A percentile compares a stretch with the other conserved stretches of the same genome.
Conservation (phyloP, 177 flowering plant genomes). For the Vitis hybrid region DNA sequence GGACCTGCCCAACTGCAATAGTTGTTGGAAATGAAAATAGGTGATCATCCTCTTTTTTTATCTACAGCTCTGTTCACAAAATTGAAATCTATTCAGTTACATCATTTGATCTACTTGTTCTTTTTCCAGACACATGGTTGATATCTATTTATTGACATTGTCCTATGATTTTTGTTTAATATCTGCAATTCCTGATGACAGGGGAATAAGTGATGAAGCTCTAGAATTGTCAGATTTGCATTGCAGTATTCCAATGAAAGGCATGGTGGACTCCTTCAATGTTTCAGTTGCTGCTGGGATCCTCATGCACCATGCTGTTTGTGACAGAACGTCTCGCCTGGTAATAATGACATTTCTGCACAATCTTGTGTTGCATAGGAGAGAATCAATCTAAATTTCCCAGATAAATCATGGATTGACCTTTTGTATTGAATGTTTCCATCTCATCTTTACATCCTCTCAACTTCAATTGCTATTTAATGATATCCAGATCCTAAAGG, state of each 20-base stretch:
- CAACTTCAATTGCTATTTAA: too few species aligned
- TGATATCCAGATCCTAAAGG: too few species aligned
- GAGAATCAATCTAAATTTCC: not conserved
- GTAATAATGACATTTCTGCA: constrained; percentile 43
- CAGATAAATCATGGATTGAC: not conserved
- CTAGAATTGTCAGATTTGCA: constrained; percentile 72
- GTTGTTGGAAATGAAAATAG: constrained; percentile 92
- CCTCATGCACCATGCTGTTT: constrained; percentile 91
- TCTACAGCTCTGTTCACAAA: not conserved
- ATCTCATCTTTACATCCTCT: not conserved
- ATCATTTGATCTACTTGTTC: not conserved
- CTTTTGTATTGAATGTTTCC: not conserved
- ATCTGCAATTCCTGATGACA: constrained; percentile 26
- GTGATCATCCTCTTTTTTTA: constrained; percentile 30
- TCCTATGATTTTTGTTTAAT: not conserved
- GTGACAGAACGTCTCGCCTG: constrained; percentile 78
- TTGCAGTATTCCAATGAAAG: constrained; percentile 92
- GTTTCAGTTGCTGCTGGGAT: constrained; percentile 97
- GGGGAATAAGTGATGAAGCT: constrained; percentile 92
- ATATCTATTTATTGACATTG: not conserved
- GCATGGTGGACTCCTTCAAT: constrained; percentile 98
- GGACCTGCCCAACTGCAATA: constrained; percentile 92
- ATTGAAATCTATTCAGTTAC: not conserved
- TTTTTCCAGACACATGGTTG: too few species aligned
- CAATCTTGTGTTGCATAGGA: too few species aligned